These are phyloP conservation scores for Xenosphaeropsis pyriputrescens DNA, from an alignment of 2,329 filamentous ascomycete genomes.

Conservation along the genomic window DNA sequence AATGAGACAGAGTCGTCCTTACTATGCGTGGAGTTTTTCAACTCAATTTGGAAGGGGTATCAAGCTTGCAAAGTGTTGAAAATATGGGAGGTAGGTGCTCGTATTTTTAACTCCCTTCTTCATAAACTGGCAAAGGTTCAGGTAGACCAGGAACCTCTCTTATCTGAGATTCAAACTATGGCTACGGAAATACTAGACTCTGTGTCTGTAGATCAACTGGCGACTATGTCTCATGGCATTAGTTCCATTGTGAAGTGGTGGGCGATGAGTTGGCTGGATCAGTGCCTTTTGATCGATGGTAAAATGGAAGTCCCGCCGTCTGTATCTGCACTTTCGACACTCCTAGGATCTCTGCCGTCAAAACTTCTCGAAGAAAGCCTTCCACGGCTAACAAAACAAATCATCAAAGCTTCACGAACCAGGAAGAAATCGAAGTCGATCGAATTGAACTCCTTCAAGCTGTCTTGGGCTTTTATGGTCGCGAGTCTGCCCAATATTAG, in stretches of 20 bases:
- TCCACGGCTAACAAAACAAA: background rate
- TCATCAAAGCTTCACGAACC: background rate
- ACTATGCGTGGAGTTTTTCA: slow-evolving; percentile 1
- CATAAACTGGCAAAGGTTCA: slow-evolving; percentile 6
- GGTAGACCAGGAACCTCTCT: slow-evolving; percentile 1
- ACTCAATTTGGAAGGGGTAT: slow-evolving; percentile 2
- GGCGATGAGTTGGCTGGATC: slow-evolving; percentile 5
- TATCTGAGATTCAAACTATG: slow-evolving; percentile 4
- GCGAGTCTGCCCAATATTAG: background rate
- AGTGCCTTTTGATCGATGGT: background rate
- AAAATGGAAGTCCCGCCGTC: background rate
- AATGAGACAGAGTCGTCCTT: slow-evolving; percentile 1
- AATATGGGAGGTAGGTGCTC: slow-evolving; percentile 4
- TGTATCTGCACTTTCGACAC: background rate
- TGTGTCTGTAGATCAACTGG: slow-evolving; percentile 7
- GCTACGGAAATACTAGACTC: slow-evolving; percentile 8
- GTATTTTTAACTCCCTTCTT: slow-evolving; percentile 6
- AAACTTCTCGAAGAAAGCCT: background rate
- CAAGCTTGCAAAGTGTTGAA: slow-evolving; percentile 3
- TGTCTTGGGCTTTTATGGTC: slow-evolving; percentile 1
- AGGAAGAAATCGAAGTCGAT: background rate
- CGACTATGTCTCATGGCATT: slow-evolving; percentile 3
- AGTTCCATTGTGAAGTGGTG: slow-evolving; percentile 6
- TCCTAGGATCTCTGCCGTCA: background rate
- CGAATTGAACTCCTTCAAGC: background rate